Evolutionary conservation across 1,284 basidiomycete species (phyloP).

Genomic region (Leccinum ponderosum): DNA sequence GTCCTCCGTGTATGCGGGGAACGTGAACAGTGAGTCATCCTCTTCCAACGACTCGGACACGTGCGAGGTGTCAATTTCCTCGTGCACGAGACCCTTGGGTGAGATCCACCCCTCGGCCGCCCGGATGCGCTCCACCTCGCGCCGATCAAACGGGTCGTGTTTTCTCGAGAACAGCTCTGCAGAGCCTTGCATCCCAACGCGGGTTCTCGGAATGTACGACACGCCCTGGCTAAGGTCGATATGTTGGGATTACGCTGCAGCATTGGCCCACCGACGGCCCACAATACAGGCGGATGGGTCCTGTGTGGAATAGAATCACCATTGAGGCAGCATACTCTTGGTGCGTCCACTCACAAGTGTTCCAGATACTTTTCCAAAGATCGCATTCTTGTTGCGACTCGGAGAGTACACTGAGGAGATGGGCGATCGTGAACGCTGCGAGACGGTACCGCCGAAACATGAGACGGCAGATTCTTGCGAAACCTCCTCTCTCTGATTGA

Average conservation of each 20-base stretch:
- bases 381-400: neutral
- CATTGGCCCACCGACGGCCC: too few species aligned
- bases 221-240: too few species aligned
- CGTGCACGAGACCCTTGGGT: slow-evolving; percentile 91
- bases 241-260: too few species aligned
- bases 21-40: too few species aligned
- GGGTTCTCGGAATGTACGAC: too few species aligned
- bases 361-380: neutral
- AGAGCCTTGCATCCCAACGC: slow-evolving; percentile 58
- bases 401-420: neutral
- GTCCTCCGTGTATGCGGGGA: too few species aligned
- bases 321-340: neutral
- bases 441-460: neutral
- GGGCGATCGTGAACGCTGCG: neutral
- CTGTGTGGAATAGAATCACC: neutral
- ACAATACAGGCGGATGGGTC: too few species aligned
- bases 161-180: slow-evolving; percentile 78
- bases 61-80: slow-evolving; percentile 85
- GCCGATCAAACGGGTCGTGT: slow-evolving; percentile 90
- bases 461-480: neutral
- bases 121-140: slow-evolving; percentile 86
- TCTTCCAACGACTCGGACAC: too few species aligned
- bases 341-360: neutral
- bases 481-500: neutral
- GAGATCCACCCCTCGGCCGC: slow-evolving; percentile 96